Base-by-base conservation (phyloP, 805 yeast genomes). In the Candida saitoana region DNA sequence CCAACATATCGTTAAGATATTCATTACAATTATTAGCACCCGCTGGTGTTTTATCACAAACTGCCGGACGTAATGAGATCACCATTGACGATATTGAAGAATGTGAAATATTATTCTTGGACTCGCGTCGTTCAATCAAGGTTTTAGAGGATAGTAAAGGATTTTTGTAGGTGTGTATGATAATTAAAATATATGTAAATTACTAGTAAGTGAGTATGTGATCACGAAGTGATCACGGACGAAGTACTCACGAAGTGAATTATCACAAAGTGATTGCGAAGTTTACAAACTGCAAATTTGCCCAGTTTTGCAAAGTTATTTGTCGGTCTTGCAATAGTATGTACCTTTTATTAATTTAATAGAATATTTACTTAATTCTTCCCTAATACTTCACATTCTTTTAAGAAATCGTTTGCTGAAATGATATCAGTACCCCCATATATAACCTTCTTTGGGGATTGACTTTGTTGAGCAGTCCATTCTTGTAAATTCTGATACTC, bases 401-500 rank as follows among this genome's bases (percentile, higher is more conserved):
- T 56, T 50, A 88, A 67, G 52, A 87, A 87, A 34, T 78, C 83
- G 14, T 63, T 62, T 3, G 96, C 90, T 0, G 89, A 80, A 25
- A 79, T 62, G 31, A 89, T 77, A 48, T 78, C 81, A 2, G 96
- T 88, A 53, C 95, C 80, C 19, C 99, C 99, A 60, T 93, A 91
- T 17, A 85, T 77, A 24, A 93, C 85, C 27, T 70, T 69, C 57
- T 79, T 84, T 6, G 57, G 46, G 4, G 53, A 45, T 43, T 55
- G 60, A 39, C 56, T 63, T 32, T 71, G 68, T 36, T 50, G 56
- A 18, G 41, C 43, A 0, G 80, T 78, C 95, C 96, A 90, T 61
- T 90, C 96, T 62, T 87, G 95, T 56, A 93, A 74, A 56, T 91
- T 91, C 45, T 90, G 95, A 59, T 91, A 93, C 66, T 93, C 99